Evolutionary conservation across 2,329 filamentous ascomycete species (phyloP).

Genomic region (Phialophora verrucosa): DNA sequence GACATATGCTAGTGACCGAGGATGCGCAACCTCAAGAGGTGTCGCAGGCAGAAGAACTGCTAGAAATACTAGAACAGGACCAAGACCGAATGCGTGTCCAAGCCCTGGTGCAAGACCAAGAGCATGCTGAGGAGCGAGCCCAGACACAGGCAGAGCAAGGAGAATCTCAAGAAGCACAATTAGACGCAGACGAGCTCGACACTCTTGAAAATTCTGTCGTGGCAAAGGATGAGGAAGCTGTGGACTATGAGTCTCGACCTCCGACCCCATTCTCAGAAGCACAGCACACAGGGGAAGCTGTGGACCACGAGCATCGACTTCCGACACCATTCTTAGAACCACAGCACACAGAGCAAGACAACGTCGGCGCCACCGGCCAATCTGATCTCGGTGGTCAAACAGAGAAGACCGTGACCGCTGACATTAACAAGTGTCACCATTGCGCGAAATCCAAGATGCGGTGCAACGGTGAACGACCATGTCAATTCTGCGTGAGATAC

Average conservation of each 20-base stretch:
- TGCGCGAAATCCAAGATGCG: background rate
- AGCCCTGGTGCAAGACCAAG: background rate
- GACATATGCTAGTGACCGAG: background rate
- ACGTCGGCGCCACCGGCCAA: background rate
- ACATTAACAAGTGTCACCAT: background rate
- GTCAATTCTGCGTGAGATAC: background rate
- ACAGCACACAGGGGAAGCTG: background rate
- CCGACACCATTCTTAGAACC: background rate
- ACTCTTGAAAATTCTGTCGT: background rate
- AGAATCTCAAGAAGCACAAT: background rate
- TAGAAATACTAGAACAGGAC: background rate
- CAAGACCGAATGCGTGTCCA: background rate
- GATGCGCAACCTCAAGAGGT: background rate
- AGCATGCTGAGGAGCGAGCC: background rate
- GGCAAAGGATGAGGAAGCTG: background rate
- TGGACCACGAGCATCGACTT: background rate
- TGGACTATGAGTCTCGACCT: background rate
- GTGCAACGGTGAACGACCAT: conserved; percentile 2
- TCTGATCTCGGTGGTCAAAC: background rate
- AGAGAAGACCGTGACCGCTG: background rate
- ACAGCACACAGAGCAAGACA: background rate
- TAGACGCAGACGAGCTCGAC: background rate
- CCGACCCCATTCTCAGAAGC: background rate
- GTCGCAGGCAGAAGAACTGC: background rate
- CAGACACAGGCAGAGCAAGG: background rate